Conservation (phyloP, 2,329 filamentous ascomycete species). For the Diaporthe caulivora region DNA sequence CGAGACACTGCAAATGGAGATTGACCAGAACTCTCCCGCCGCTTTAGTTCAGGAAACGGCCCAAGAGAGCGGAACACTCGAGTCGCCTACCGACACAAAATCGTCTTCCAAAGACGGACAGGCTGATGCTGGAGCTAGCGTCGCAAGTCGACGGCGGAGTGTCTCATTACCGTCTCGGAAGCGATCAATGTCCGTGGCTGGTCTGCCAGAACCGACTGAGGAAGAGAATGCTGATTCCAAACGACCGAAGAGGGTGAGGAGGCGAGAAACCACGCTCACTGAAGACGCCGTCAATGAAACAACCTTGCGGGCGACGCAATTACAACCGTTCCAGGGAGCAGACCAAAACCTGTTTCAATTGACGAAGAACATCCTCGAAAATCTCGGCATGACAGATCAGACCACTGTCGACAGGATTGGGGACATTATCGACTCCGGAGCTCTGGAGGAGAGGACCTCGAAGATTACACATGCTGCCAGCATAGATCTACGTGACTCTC, state of each 20-base stretch:
- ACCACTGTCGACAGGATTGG: constrained; percentile 58
- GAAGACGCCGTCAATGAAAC: constrained; percentile 67
- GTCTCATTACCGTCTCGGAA: constrained; percentile 64
- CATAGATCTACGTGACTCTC: constrained; percentile 61
- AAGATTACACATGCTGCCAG: constrained; percentile 62
- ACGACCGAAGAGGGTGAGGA: constrained; percentile 74
- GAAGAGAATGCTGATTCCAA: constrained; percentile 71
- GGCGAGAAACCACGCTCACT: constrained; percentile 65
- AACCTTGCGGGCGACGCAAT: constrained; percentile 64
- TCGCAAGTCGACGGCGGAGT: constrained; percentile 48
- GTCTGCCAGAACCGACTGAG: constrained; percentile 66
- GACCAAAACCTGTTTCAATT: constrained; percentile 69
- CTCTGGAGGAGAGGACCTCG: constrained; percentile 62
- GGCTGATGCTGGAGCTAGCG: constrained; percentile 22
- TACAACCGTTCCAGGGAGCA: constrained; percentile 68
- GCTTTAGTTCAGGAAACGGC: constrained; percentile 32
- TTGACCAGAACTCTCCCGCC: constrained; percentile 51
- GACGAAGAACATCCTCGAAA: constrained; percentile 67
- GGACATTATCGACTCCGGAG: constrained; percentile 66
- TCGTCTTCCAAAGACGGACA: constrained; percentile 21
- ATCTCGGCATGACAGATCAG: constrained; percentile 65
- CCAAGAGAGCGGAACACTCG: constrained; percentile 29
- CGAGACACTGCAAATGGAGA: constrained; percentile 51
- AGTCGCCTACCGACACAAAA: constrained; percentile 14
- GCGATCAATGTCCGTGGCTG: constrained; percentile 72